Base-by-base conservation (phyloP, 2,329 filamentous ascomycete species). In the Pseudopyricularia javanii region DNA sequence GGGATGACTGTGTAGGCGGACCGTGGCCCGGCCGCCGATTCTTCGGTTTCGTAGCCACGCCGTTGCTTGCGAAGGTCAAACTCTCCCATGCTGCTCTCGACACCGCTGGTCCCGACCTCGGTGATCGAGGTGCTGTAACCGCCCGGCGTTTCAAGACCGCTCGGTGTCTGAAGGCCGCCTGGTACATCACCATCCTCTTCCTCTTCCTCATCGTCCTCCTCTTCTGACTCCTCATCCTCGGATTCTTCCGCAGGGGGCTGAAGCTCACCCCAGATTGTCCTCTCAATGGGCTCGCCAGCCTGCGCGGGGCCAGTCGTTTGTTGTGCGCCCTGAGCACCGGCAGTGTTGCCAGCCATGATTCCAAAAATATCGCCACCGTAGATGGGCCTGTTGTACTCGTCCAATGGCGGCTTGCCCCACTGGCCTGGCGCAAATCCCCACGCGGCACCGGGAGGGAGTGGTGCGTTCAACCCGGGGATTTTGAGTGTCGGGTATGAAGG, bases 341-440 rank as follows among this genome's bases (percentile, higher is more conserved):
- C 58, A 28, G 58, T 56, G n/a, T 66, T 67, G 45, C 68, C 68
- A 4, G 67, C 68, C 22, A 74, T 74, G 49, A 94, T 81, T 55
- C 93, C 93, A 64, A 95, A 96, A 22, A 97, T 88, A 67, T 98
- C 93, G 59, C 93, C 91, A 51, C 91, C 93, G 64, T 91, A 97
- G 3, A 96, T 73, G 0, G 93, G 91, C 50, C 88, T 77, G 66
- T 95, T 95, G 66, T 88, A 87, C 60, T 97, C 93, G 64, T 97
- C 91, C 1, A 95, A 83, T 0, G 93, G 93, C 1, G 93, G 91
- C 66, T 97, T 97, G 50, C 93, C 93, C 74, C 91, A 98, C 55
- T 91, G 91, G 55, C 93, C 93, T 7, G 91, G 90, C 59, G 91
- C 87, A 67, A 95, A 98, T 2, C 93, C 93, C 93, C 93, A 98